Evolutionary conservation across 306 rosid species (phyloP).

Genomic region (Malus orientalis): DNA sequence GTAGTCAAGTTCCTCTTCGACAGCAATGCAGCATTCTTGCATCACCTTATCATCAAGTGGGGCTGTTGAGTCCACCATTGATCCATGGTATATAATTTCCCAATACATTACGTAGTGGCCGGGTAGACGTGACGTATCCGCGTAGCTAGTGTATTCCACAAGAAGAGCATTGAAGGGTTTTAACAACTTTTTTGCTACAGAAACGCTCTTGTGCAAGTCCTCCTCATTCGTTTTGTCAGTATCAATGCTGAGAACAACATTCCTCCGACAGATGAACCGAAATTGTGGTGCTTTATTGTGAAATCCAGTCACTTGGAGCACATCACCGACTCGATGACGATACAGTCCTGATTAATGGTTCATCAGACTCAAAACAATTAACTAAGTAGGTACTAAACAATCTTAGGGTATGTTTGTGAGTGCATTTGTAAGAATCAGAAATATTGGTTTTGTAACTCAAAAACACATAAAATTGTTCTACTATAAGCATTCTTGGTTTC

Average conservation of each 20-base stretch:
- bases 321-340: constrained; percentile 82
- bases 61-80: not conserved
- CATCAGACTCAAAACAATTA: not conserved
- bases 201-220: constrained; percentile 62
- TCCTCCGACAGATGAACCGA: constrained; percentile 72
- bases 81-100: constrained; percentile 49
- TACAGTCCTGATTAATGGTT: constrained; percentile 37
- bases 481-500: not conserved
- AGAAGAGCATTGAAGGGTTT: constrained; percentile 57
- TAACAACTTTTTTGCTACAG: constrained; percentile 50
- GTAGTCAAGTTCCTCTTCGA: constrained; percentile 74
- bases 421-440: not conserved
- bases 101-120: constrained; percentile 85
- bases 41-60: constrained; percentile 32
- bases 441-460: not conserved
- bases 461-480: not conserved
- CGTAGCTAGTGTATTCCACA: constrained; percentile 75
- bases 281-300: constrained; percentile 78
- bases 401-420: not conserved
- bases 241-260: constrained; percentile 85
- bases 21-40: constrained; percentile 70
- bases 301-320: constrained; percentile 70
- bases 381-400: not conserved
- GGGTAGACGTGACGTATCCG: constrained; percentile 57
- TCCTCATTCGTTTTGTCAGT: constrained; percentile 76